Evolutionary conservation across 768 basidiomycete genomes (phyloP).

Genomic region (Mycena haematopus): DNA sequence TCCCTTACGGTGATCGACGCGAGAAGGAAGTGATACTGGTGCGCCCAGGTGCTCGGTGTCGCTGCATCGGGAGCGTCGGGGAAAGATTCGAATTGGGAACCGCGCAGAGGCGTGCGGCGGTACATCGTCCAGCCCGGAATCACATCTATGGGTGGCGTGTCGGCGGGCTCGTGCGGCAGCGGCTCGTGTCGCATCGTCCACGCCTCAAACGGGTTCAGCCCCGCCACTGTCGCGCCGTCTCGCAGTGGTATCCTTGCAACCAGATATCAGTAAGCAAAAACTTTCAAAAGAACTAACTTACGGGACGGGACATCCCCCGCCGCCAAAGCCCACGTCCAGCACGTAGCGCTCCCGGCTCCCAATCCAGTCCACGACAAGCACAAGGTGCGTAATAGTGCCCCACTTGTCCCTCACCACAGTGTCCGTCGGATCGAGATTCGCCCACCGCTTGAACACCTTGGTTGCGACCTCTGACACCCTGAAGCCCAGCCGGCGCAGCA

Average conservation of each 20-base stretch:
- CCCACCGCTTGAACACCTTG: slow-evolving; percentile 31
- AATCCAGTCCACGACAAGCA: slow-evolving; percentile 28
- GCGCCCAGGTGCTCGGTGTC: slow-evolving; percentile 19
- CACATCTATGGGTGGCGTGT: slow-evolving; percentile 28
- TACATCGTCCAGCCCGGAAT: slow-evolving; percentile 30
- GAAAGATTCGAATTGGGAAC: background rate
- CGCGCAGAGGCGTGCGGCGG: slow-evolving; percentile 14
- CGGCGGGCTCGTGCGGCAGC: slow-evolving; percentile 24
- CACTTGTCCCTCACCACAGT: slow-evolving; percentile 20
- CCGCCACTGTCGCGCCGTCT: slow-evolving; percentile 25
- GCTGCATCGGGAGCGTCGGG: slow-evolving; percentile 4
- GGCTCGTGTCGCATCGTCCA: slow-evolving; percentile 29
- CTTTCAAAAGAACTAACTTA: background rate
- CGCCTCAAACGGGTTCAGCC: slow-evolving; percentile 28
- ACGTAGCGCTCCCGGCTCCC: slow-evolving; percentile 26
- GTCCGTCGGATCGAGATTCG: slow-evolving; percentile 23
- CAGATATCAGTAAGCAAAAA: background rate
- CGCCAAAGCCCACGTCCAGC: slow-evolving; percentile 29
- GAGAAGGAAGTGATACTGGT: slow-evolving; percentile 29
- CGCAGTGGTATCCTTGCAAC: slow-evolving; percentile 19
- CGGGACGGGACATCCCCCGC: slow-evolving; percentile 30
- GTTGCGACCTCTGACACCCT: slow-evolving; percentile 28
- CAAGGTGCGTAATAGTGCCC: slow-evolving; percentile 29
- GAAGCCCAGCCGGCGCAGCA: slow-evolving; percentile 27
- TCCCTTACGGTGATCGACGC: slow-evolving; percentile 29